phyloP scores from a whole-genome alignment of 1,284 basidiomycete species.

The Kalmanozyma brasiliensis region DNA sequence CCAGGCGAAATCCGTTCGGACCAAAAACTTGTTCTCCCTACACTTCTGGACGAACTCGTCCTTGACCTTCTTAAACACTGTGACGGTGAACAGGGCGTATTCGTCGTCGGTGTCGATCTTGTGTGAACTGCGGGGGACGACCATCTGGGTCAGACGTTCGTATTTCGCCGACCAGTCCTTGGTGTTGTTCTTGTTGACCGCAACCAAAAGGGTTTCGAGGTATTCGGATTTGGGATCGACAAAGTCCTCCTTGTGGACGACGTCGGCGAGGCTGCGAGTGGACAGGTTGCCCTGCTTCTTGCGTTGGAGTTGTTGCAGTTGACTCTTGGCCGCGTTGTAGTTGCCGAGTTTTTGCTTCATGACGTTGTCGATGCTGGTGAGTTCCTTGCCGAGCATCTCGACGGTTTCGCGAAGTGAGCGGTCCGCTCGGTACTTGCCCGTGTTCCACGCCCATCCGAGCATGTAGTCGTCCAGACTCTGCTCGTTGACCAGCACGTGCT shows the following conservation, averaged over 20 bases:
- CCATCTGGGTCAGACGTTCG: conserved; percentile 86
- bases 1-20: conserved; percentile 88
- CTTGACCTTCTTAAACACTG: conserved; percentile 88
- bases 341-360: conserved; percentile 81
- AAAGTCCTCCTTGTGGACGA: conserved; percentile 85
- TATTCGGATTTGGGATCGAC: conserved; percentile 85
- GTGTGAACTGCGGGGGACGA: conserved; percentile 90
- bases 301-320: conserved; percentile 89
- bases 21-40: conserved; percentile 94
- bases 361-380: conserved; percentile 69
- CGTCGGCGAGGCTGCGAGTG: conserved; percentile 83
- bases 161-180: conserved; percentile 93
- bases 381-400: conserved; percentile 79
- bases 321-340: conserved; percentile 94
- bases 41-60: conserved; percentile 95
- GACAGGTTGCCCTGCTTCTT: conserved; percentile 97
- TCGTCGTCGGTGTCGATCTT: conserved; percentile 86
- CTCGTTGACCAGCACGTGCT: conserved; percentile 87
- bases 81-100: conserved; percentile 85
- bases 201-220: conserved; percentile 89
- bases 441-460: conserved; percentile 79
- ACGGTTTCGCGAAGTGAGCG: conserved; percentile 82
- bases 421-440: conserved; percentile 83
- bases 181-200: conserved; percentile 84
- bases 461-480: conserved; percentile 83